Evolutionary conservation across 768 basidiomycete species (phyloP).

Genomic region (Agaricus bisporus): DNA sequence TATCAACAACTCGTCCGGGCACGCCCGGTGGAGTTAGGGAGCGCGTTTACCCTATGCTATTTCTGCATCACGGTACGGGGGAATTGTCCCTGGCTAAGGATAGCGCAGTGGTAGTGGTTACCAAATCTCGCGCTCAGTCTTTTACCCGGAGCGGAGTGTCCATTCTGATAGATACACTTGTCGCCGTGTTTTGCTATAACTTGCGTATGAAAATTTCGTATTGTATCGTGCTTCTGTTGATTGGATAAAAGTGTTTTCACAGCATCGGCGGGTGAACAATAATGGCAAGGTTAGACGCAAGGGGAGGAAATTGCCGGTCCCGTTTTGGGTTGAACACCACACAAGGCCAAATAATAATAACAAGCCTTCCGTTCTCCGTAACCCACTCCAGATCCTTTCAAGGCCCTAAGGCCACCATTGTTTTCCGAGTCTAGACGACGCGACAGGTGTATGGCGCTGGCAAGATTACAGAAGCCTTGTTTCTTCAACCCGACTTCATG

Average conservation of each 20-base stretch:
- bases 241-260: background rate
- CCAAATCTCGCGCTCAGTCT: conserved; percentile 5
- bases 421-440: background rate
- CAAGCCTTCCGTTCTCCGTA: background rate
- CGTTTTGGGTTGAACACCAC: conserved; percentile 5
- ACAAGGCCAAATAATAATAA: background rate
- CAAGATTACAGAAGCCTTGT: conserved; percentile 30
- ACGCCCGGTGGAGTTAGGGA: conserved; percentile 1
- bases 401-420: background rate
- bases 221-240: conserved; percentile 1
- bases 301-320: conserved; percentile 2
- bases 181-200: conserved; percentile 3
- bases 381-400: background rate
- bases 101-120: conserved; percentile 9
- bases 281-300: background rate
- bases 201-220: background rate
- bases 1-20: background rate
- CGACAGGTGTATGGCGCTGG: conserved; percentile 23
- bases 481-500: conserved; percentile 81
- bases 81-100: conserved; percentile 11
- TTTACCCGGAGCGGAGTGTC: conserved; percentile 4
- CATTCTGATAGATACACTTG: conserved; percentile 9
- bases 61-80: conserved; percentile 1
- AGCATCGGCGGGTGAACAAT: background rate
- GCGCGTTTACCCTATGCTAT: conserved; percentile 8